Base-by-base conservation (phyloP, 2,329 filamentous ascomycete species). In the Claviceps sp. region DNA sequence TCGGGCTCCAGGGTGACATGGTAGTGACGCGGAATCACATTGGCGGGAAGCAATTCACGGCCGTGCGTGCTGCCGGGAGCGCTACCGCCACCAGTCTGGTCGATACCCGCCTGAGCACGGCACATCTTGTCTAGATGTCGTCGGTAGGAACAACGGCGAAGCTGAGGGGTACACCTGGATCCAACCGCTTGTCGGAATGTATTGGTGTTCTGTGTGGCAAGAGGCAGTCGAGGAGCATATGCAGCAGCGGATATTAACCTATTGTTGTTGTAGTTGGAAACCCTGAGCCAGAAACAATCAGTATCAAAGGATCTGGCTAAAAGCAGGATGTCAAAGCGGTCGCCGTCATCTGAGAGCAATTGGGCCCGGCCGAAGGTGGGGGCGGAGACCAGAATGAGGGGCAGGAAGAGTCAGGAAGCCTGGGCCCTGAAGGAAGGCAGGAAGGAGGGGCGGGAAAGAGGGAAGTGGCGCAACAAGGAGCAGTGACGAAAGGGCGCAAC, bases 1-100 rank as follows among this genome's bases (percentile, higher is more conserved):
- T 96, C 81, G 51, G 91, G 89, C 72, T 97, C 93, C 56, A 97
- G 76, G 1, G 87, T 93, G 60, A 97, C 71, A 67, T 95, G 82
- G 71, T 97, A 97, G 72, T 97, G 89, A 41, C 77, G 71, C n/a
- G 91, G 90, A 67, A 91, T 85, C 62, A 96, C 88, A 64, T 96
- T 95, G 70, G 84, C 82, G 50, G 91, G 93, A 61, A 97, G 77
- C 58, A 97, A 84, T 73, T 95, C 86, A 61, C 91, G 84, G 41
- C 58, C 61, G 18, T 63, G 70, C 46, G 51, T 37, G 30, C 46
- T 51, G 20, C 52, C 48, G 20, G 58, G 42, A 50, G 55, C 52
- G 16, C 53, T 55, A 52, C 64, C 64, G 53, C 63, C 65, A 57
- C 66, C 62, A 52, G 62, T 62, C 60, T 60, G 57, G 41, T 67